Evolutionary conservation across 108 stramenopile genomes (phyloP).

Genomic region (Discostella pseudostelligera): DNA sequence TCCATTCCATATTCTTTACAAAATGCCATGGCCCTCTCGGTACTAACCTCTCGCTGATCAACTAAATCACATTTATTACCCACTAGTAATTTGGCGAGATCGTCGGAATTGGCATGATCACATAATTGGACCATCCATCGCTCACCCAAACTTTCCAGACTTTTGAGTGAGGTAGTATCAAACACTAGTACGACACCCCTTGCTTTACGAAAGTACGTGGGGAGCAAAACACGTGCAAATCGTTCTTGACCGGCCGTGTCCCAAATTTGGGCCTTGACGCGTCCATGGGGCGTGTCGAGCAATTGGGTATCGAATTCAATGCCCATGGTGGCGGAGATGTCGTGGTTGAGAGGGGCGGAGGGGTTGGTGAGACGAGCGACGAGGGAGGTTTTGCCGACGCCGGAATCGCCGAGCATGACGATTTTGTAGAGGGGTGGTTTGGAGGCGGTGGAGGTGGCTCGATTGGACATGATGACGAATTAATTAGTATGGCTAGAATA

Average conservation of each 20-base stretch:
- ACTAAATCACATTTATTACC: slow-evolving; percentile 89
- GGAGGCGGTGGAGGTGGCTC: slow-evolving; percentile 78
- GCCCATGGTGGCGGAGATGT: slow-evolving; percentile 92
- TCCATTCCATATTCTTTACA: slow-evolving; percentile 88
- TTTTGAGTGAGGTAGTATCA: slow-evolving; percentile 84
- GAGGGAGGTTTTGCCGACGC: slow-evolving; percentile 88
- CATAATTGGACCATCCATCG: slow-evolving; percentile 88
- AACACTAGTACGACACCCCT: slow-evolving; percentile 91
- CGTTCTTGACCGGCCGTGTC: slow-evolving; percentile 94
- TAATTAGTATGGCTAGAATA: no score
- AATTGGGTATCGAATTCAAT: slow-evolving; percentile 95
- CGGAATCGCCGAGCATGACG: slow-evolving; percentile 93
- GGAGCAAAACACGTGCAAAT: slow-evolving; percentile 85
- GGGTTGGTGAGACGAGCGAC: slow-evolving; percentile 88
- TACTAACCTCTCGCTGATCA: slow-evolving; percentile 66
- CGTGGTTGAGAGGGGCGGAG: slow-evolving; percentile 83
- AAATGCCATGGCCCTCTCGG: slow-evolving; percentile 76
- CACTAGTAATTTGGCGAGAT: slow-evolving; percentile 81
- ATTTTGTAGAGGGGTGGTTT: slow-evolving; percentile 93
- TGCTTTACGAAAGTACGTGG: slow-evolving; percentile 91
- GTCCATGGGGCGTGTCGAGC: slow-evolving; percentile 87
- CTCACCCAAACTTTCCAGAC: slow-evolving; percentile 72
- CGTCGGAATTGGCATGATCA: slow-evolving; percentile 81
- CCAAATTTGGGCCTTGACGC: slow-evolving; percentile 94
- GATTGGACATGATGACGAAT: slow-evolving; percentile 45